Base-by-base conservation (phyloP, 306 rosid species). In the Rosa multiflora region DNA sequence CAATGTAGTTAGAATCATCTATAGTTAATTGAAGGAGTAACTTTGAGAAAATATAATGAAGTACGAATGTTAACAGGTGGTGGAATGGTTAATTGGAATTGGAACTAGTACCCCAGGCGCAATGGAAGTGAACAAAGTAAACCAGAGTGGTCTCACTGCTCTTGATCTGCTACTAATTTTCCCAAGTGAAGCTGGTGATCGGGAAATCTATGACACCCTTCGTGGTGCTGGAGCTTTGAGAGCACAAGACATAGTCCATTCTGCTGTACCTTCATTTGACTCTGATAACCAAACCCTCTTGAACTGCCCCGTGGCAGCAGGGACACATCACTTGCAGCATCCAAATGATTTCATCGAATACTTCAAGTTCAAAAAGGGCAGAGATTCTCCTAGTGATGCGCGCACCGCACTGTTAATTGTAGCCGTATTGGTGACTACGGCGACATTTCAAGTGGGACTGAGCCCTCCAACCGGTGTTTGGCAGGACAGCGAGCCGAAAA, bases 321-420 rank as follows among this genome's bases (percentile, higher is more conserved):
- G 39, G 2, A 53, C 64, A 32, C 55, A 17, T 71, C 75, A 12
- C 11, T 8, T 26, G 70, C 66, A 29, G 64, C 21, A 26, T 18
- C 23, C 42, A 70, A 37, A 53, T 37, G 43, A 80, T 5, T 39
- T 71, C 71, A 48, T 66, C 13, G 76, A 76, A 13, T 80, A 80
- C 63, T 84, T 80, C 80, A 61, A 76, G 84, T 84, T 84, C 63
- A 77, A 80, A 44, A 84, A 26, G 80, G 87, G 82, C 10, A 68
- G 85, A 77, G 87, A 84, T 32, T 73, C 82, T 3, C 84, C 85
- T 10, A 77, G 82, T 32, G 35, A 84, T 58, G 87, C 76, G 4
- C 62, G 87, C 1, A 73, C 26, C 2, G 56, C 82, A 1, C 76
- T 84, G 12, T 47, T 84, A 40, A 82, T 84, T 5, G 59, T 80